Base-by-base conservation (phyloP, 805 yeast species). In the Pichia cephalocereana region DNA sequence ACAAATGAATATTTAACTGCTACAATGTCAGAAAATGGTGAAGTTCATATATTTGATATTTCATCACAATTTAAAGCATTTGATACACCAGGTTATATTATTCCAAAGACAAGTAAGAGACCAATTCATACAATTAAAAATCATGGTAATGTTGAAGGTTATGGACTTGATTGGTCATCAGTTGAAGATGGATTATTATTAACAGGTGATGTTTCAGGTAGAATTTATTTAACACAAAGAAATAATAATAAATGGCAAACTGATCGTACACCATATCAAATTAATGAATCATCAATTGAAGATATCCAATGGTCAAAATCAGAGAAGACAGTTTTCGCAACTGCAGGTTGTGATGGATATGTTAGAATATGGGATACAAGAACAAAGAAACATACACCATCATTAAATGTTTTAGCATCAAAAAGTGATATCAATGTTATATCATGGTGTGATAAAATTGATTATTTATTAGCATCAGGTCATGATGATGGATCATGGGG, bases 401-500 rank as follows among this genome's bases (percentile, higher is more conserved):
- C 96, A 3, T 70, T 93, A 51, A 82, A 88, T 39, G 88, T 88
- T 37, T 72, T 68, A 48, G 98, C 96, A 0, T 80, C 96, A 14
- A 68, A 71, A 23, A 72, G 86, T 1, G 99, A 93, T 65, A 86
- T 93, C 54, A 93, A 93, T 61, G 99, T 93, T 47, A 84, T 93
- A 64, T 86, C 96, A 46, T 93, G 99, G 99, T 86, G 91, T 69
- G 78, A 77, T 53, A 85, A 86, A 63, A 83, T 90, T 55, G 83
- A 83, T 59, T 89, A 91, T 62, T 71, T 93, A 60, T 72, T 93
- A 48, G 97, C 97, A 0, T 82, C 93, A 44, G 99, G 99, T 57
- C 96, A 93, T 63, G 99, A 93, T 66, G 96, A 90, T 65, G 99
- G 99, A 54, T 70, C 81, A 31, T 93, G 98, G 96, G 89, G 95